phyloP scores from a whole-genome alignment of 2,329 filamentous ascomycete species.

The Pseudonectria buxi region DNA sequence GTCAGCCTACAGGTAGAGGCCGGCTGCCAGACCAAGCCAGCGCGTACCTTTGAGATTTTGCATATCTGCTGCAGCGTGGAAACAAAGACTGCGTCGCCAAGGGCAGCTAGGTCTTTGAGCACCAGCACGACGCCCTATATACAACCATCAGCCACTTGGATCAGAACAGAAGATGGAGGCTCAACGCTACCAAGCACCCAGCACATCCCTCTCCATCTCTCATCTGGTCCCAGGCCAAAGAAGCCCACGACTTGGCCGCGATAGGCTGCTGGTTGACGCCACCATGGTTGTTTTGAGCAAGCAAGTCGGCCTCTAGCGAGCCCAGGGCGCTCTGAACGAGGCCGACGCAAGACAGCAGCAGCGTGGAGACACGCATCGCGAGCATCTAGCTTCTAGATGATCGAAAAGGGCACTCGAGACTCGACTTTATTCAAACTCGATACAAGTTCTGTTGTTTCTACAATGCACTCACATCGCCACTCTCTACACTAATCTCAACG shows the following conservation, averaged over 20 bases:
- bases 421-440: too few species aligned
- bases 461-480: too few species aligned
- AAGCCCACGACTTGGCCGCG: slow-evolving; percentile 8
- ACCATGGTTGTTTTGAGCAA: background rate
- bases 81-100: slow-evolving; percentile 37
- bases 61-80: slow-evolving; percentile 25
- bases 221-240: slow-evolving; percentile 11
- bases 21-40: too few species aligned
- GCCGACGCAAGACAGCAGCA: background rate
- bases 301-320: background rate
- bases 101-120: slow-evolving; percentile 36
- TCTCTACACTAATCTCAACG: too few species aligned
- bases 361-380: background rate
- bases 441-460: too few species aligned
- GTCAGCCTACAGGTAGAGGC: too few species aligned
- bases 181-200: slow-evolving; percentile 15
- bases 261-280: background rate
- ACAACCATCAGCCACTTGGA: background rate
- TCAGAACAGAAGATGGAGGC: too few species aligned
- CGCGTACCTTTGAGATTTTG: slow-evolving; percentile 26
- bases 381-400: too few species aligned
- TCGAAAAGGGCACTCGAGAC: background rate
- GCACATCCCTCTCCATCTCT: slow-evolving; percentile 14
- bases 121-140: slow-evolving; percentile 27
- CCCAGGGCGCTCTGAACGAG: background rate